Percentiles rank a stretch among this genome's conserved stretches.
phyloP scores from a whole-genome alignment of 164 flowering plant genomes.

The Annona squamosa region DNA sequence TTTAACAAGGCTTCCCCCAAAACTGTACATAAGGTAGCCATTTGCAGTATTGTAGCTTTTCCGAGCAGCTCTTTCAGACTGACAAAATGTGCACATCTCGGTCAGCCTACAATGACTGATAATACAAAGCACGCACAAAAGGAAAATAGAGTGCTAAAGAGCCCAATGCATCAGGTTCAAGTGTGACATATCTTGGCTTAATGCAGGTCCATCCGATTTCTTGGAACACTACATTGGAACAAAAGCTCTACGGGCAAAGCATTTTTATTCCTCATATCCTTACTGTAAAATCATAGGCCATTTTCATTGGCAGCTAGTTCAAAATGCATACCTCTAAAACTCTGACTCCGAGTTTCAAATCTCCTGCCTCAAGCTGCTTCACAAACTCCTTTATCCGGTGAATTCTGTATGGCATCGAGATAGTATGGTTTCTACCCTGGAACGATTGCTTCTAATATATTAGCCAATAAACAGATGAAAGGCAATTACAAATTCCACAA shows the following conservation, averaged over 20 bases:
- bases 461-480: not conserved
- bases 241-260: no score
- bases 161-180: no score
- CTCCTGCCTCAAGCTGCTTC: slow-evolving; percentile 85
- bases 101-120: not conserved
- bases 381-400: slow-evolving; percentile 85
- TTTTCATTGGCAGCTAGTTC: no score
- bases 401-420: slow-evolving; percentile 89
- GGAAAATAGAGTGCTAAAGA: no score
- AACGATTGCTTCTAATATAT: slow-evolving; percentile 1
- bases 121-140: no score
- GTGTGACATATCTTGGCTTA: no score
- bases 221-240: no score
- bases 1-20: slow-evolving; percentile 70
- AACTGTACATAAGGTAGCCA: slow-evolving; percentile 87
- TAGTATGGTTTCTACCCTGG: slow-evolving; percentile 73
- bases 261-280: no score
- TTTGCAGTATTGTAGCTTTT: slow-evolving; percentile 74
- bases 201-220: no score
- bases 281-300: no score
- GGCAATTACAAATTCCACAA: not conserved
- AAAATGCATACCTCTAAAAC: slow-evolving; percentile 70
- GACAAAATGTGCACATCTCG: slow-evolving; percentile 8
- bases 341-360: slow-evolving; percentile 83
- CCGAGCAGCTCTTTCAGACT: slow-evolving; percentile 90